Evolutionary conservation across 345 rosid species (phyloP), one percentile per base, ranked within the genome.

Genomic region (Brassica incana): DNA sequence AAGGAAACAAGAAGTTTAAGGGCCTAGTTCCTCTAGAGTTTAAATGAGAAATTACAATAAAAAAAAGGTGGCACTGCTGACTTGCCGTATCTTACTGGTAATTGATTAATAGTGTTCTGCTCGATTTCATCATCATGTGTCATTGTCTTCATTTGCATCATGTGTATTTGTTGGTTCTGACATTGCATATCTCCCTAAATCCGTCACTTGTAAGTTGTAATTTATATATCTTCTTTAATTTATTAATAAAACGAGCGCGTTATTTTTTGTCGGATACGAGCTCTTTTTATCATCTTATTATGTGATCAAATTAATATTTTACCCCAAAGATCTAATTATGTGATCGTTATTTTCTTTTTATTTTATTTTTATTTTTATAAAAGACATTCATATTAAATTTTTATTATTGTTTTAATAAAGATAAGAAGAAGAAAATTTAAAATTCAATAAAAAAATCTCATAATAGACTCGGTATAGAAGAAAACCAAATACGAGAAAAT

Each of bases 71-170:
- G 61, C 80, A 73, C 60, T 59, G 79, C 79, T 43, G 74, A 77
- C 74, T 76, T 76, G 79, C 80, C 80, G 74, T 76, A 68, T 77
- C 69, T 77, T 69, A 77, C 74, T 69, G 80, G 74, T 69, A 77
- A 77, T 61, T 69, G 80, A 76, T 43, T 16, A 40, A 5, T 5
- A 76, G 23, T 40, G 69, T 60, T 76, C 25, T 59, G 25, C 14
- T 77, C 23, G 69, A 69, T 60, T 43, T 77, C 69, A 69, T 77
- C 74, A 76, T 77, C 68, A 77, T 45, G 54, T 18, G 80, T 77
- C 80, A 77, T 32, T 77, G 74, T 69, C 80, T 68, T 77, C 74
- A 69, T 77, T 45, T 10, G 59, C 74, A 77, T 77, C 80, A 69
- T 77, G 52, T 77, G 69, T 77, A 69, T 69, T 60, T 59, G 48